Conservation (phyloP, 1,139 yeast genomes). For the Magnusiomyces paraingens region DNA sequence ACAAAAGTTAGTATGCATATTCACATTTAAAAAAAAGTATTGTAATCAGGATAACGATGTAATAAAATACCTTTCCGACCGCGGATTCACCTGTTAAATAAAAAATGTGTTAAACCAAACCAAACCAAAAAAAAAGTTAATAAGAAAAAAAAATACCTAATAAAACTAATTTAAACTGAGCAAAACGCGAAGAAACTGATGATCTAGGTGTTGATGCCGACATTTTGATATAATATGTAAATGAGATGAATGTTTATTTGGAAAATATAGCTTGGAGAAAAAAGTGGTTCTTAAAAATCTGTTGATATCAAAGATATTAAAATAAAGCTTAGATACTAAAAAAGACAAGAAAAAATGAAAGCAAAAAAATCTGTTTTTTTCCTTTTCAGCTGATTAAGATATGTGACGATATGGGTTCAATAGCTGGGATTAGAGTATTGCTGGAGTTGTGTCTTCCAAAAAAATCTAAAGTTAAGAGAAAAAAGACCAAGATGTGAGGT, state of each 20-base stretch:
- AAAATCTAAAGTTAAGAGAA: neutral
- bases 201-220: conserved; percentile 29
- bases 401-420: too few relatives aligned
- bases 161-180: conserved; percentile 78
- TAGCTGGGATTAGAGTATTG: too few relatives aligned
- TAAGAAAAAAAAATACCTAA: conserved; percentile 38
- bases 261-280: neutral
- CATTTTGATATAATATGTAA: conserved; percentile 12
- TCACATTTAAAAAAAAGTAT: neutral
- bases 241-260: neutral
- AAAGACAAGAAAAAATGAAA: neutral
- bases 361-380: neutral
- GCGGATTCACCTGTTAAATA: conserved; percentile 71
- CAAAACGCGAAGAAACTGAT: conserved; percentile 38
- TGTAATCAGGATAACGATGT: neutral
- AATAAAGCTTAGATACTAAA: neutral
- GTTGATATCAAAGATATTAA: neutral
- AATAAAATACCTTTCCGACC: conserved; percentile 63
- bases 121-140: neutral
- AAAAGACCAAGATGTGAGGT: neutral
- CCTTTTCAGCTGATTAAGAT: too few relatives aligned
- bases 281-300: neutral
- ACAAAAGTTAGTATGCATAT: neutral
- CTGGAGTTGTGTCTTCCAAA: too few relatives aligned
- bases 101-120: neutral